Evolutionary conservation across 129 eudicot genomes (phyloP).

Genomic region (Helichrysum umbraculigerum): DNA sequence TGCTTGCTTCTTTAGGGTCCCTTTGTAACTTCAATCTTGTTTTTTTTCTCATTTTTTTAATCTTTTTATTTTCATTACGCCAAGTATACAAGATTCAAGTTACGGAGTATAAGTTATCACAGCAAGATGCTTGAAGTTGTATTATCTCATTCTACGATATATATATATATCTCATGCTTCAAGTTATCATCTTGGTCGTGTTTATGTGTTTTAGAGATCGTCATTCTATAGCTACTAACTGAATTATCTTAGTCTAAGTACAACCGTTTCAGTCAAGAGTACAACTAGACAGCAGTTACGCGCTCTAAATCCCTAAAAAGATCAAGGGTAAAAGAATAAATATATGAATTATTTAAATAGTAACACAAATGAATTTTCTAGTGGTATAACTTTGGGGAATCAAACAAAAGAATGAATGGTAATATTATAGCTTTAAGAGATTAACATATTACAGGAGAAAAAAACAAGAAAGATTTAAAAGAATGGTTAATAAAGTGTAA

Average conservation of each 20-base stretch:
- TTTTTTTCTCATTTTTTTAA: neutral
- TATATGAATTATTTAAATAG: conserved; percentile 18
- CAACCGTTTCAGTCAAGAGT: neutral
- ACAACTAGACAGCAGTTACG: neutral
- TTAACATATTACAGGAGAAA: conserved; percentile 19
- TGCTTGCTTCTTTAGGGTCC: conserved; percentile 7
- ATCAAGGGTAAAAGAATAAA: conserved; percentile 18
- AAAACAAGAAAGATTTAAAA: neutral
- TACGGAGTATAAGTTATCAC: neutral
- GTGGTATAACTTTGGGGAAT: conserved; percentile 18
- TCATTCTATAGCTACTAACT: neutral
- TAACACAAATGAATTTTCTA: conserved; percentile 18
- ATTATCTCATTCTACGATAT: neutral
- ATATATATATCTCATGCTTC: neutral
- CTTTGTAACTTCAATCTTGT: neutral
- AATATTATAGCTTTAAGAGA: conserved; percentile 21
- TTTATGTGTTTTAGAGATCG: no score
- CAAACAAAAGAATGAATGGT: conserved; percentile 29
- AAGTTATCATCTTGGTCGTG: neutral
- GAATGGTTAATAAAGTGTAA: conserved; percentile 27
- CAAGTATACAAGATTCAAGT: neutral
- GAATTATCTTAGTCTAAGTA: neutral
- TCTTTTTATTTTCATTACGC: neutral
- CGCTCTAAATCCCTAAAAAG: neutral
- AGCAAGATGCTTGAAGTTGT: neutral